Conservation (phyloP, 148 eudicot genomes). For the Camellia japonica region DNA sequence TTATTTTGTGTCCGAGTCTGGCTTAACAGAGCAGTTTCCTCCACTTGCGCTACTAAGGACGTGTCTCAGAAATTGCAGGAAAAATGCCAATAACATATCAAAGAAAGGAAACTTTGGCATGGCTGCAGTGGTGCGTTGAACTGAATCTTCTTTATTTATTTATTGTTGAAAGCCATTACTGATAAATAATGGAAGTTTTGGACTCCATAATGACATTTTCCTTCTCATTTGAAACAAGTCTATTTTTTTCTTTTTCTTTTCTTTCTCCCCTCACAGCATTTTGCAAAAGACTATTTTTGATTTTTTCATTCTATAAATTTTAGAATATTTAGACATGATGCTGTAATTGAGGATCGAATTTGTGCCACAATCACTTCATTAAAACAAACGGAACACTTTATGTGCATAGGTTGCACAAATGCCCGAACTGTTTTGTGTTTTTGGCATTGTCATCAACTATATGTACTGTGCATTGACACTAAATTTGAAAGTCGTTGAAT, state of each 20-base stretch:
- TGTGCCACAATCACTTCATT: background rate
- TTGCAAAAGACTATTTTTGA: background rate
- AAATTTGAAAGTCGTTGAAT: background rate
- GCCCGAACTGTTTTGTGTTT: background rate
- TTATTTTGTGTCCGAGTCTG: conserved; percentile 49
- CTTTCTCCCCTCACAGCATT: background rate
- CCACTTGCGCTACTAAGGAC: conserved; percentile 46
- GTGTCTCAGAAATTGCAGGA: conserved; percentile 25
- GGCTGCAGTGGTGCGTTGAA: conserved; percentile 16
- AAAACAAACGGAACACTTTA: background rate
- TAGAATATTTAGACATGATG: background rate
- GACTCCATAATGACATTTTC: conserved; percentile 8
- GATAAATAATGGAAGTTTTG: background rate
- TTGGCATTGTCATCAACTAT: background rate
- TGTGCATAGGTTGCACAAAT: background rate
- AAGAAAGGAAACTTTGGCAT: conserved; percentile 14
- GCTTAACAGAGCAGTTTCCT: conserved; percentile 46
- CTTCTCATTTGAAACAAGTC: too few relatives aligned
- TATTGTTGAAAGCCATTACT: background rate
- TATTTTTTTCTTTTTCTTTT: background rate
- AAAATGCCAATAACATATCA: conserved; percentile 15
- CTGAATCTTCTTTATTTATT: background rate
- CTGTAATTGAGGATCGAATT: background rate
- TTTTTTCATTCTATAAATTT: background rate
- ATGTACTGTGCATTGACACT: background rate